A percentile compares a stretch with the other conserved stretches of the same genome.
phyloP scores from a whole-genome alignment of 2,329 filamentous ascomycete genomes.

The Neospermospora avenae region DNA sequence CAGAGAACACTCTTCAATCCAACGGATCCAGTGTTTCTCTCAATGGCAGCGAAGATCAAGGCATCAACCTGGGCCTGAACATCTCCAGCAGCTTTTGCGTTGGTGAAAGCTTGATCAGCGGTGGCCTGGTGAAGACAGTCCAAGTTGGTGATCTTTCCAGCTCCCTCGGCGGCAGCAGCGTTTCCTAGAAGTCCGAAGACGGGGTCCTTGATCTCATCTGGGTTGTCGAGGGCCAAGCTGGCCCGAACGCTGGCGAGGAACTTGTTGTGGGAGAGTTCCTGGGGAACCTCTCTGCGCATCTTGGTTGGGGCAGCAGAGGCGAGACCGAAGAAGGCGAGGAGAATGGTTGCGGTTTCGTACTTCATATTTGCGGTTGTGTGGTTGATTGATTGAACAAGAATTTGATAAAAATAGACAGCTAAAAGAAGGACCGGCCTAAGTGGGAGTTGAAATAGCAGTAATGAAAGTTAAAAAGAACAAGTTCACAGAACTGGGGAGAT shows the following conservation, averaged over 20 bases:
- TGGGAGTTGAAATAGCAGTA: slow-evolving; percentile 22
- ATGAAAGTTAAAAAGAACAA: slow-evolving; percentile 34
- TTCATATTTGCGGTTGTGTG: slow-evolving; percentile 33
- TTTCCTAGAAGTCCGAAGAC: slow-evolving; percentile 53
- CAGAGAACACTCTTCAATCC: slow-evolving; percentile 57
- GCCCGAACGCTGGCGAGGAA: slow-evolving; percentile 45
- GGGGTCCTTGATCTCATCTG: slow-evolving; percentile 45
- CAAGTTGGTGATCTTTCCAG: slow-evolving; percentile 47
- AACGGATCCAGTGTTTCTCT: slow-evolving; percentile 58
- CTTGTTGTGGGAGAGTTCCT: slow-evolving; percentile 53
- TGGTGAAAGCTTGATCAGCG: slow-evolving; percentile 60
- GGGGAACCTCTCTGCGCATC: slow-evolving; percentile 48
- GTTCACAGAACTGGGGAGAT: slow-evolving; percentile 34
- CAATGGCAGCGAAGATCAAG: slow-evolving; percentile 51
- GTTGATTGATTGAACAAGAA: slow-evolving; percentile 8
- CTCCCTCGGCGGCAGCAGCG: slow-evolving; percentile 46
- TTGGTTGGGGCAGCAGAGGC: slow-evolving; percentile 32
- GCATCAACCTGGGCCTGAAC: slow-evolving; percentile 50
- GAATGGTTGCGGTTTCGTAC: slow-evolving; percentile 32
- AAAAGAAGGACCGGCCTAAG: slow-evolving; percentile 33
- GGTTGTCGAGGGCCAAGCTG: slow-evolving; percentile 47
- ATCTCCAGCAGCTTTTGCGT: slow-evolving; percentile 53
- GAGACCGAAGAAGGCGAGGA: slow-evolving; percentile 33
- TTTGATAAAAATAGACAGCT: slow-evolving; percentile 16
- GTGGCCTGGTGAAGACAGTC: slow-evolving; percentile 58